Evolutionary conservation across 306 rosid species (phyloP).

Genomic region (Gleditsia sinensis): DNA sequence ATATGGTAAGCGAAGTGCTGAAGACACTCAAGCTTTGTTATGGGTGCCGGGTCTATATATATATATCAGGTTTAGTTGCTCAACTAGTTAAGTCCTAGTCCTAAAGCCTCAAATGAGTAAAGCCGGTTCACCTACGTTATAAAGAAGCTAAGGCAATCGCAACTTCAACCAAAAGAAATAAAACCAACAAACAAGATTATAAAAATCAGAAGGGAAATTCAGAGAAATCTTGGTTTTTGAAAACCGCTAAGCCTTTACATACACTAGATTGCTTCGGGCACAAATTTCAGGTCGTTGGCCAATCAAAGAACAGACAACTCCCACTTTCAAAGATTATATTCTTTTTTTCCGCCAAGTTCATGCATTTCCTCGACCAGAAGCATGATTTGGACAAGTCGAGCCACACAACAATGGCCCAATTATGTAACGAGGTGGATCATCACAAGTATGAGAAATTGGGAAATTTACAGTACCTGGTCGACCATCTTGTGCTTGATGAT

Average conservation of each 20-base stretch:
- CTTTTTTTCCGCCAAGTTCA: background rate
- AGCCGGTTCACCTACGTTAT: background rate
- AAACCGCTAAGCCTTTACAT: background rate
- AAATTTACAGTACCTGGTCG: slow-evolving; percentile 41
- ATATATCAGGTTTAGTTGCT: background rate
- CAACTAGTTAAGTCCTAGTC: background rate
- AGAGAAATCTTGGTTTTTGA: background rate
- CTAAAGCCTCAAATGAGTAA: background rate
- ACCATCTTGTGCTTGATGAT: slow-evolving; percentile 92
- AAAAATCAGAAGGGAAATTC: background rate
- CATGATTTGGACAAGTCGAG: background rate
- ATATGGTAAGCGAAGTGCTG: background rate
- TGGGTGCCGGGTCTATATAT: background rate
- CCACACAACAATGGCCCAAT: no score
- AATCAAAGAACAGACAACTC: background rate
- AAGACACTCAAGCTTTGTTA: slow-evolving; percentile 18
- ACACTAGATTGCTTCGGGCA: background rate
- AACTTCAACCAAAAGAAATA: background rate
- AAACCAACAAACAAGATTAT: no score
- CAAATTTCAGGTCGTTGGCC: background rate
- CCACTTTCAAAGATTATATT: background rate
- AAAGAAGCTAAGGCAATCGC: background rate
- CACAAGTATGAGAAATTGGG: background rate
- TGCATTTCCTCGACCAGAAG: background rate
- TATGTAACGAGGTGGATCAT: background rate